A percentile compares a stretch with the other conserved stretches of the same genome.
These are phyloP conservation scores for Raffaelea arxii DNA, from an alignment of 2,329 filamentous ascomycete species.

Conservation along the genomic window DNA sequence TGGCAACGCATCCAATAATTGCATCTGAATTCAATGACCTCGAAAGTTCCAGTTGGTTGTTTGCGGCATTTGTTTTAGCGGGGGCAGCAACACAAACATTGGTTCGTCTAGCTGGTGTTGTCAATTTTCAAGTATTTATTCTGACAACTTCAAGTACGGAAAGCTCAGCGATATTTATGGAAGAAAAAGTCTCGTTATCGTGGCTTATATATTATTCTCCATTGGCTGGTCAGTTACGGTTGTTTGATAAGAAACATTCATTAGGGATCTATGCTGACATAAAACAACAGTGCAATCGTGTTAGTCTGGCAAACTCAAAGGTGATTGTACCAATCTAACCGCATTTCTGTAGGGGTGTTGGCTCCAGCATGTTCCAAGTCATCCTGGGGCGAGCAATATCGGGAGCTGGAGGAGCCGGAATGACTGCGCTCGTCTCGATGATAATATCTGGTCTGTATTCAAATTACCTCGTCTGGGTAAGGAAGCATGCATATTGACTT, in stretches of 20 bases:
- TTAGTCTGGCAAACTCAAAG: conserved; percentile 13
- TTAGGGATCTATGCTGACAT: conserved; percentile 1
- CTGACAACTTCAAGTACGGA: conserved; percentile 28
- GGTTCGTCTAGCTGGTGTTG: conserved; percentile 22
- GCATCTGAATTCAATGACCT: conserved; percentile 51
- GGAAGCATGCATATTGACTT: background rate
- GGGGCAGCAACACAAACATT: conserved; percentile 42
- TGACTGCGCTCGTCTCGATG: conserved; percentile 39
- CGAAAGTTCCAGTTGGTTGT: conserved; percentile 47
- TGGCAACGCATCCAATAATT: conserved; percentile 55
- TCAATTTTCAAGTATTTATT: background rate
- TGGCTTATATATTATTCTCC: conserved; percentile 40
- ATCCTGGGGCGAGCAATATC: conserved; percentile 41
- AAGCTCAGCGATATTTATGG: conserved; percentile 51
- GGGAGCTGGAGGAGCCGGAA: conserved; percentile 40
- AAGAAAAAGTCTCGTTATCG: conserved; percentile 37
- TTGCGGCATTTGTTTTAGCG: conserved; percentile 41
- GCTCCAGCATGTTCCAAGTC: conserved; percentile 35
- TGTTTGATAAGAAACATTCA: too few relatives aligned
- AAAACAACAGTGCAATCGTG: conserved; percentile 19
- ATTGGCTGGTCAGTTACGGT: conserved; percentile 31
- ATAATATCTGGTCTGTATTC: conserved; percentile 36
- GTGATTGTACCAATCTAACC: background rate
- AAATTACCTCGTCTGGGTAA: background rate
- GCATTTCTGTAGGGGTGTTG: conserved; percentile 25